phyloP scores from a whole-genome alignment of 352 stramenopile genomes.

The Hyaloperonospora arabidopsidis region DNA sequence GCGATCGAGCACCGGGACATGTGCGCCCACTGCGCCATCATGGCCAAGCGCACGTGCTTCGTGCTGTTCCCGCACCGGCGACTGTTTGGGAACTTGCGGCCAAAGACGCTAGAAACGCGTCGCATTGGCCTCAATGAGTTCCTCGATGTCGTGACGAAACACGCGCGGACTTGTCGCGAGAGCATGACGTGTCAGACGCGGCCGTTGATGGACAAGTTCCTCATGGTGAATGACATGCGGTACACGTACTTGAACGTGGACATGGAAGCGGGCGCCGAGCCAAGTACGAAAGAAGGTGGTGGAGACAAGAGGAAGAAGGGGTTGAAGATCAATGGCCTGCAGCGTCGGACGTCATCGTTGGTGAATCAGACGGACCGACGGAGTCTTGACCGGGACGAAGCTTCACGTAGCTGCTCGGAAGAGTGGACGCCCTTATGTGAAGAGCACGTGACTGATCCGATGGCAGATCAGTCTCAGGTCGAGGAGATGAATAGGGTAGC shows the following conservation, averaged over 20 bases:
- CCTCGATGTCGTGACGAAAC: slow-evolving; percentile 63
- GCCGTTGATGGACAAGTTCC: slow-evolving; percentile 78
- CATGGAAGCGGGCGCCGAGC: slow-evolving; percentile 52
- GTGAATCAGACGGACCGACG: slow-evolving; percentile 30
- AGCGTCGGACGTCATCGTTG: slow-evolving; percentile 21
- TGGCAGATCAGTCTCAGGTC: slow-evolving; percentile 25
- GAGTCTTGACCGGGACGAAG: slow-evolving; percentile 31
- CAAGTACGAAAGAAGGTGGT: slow-evolving; percentile 35
- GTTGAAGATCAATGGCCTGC: slow-evolving; percentile 18
- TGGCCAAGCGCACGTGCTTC: slow-evolving; percentile 75
- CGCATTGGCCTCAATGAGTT: slow-evolving; percentile 69
- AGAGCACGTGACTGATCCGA: slow-evolving; percentile 23
- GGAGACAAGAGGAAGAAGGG: slow-evolving; percentile 16
- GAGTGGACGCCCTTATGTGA: slow-evolving; percentile 20
- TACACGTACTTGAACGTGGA: slow-evolving; percentile 85
- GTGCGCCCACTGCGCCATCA: slow-evolving; percentile 68
- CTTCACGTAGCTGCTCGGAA: slow-evolving; percentile 22
- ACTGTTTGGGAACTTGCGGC: slow-evolving; percentile 63
- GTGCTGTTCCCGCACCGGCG: slow-evolving; percentile 73
- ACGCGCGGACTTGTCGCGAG: slow-evolving; percentile 68
- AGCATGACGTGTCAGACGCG: slow-evolving; percentile 65
- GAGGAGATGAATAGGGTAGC: slow-evolving; percentile 5
- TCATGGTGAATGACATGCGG: slow-evolving; percentile 84
- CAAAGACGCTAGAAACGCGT: slow-evolving; percentile 68
- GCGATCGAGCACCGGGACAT: slow-evolving; percentile 58